These are phyloP conservation scores for Ceratobasidium sp. DNA, from an alignment of 1,284 basidiomycete species.

Conservation along the genomic window DNA sequence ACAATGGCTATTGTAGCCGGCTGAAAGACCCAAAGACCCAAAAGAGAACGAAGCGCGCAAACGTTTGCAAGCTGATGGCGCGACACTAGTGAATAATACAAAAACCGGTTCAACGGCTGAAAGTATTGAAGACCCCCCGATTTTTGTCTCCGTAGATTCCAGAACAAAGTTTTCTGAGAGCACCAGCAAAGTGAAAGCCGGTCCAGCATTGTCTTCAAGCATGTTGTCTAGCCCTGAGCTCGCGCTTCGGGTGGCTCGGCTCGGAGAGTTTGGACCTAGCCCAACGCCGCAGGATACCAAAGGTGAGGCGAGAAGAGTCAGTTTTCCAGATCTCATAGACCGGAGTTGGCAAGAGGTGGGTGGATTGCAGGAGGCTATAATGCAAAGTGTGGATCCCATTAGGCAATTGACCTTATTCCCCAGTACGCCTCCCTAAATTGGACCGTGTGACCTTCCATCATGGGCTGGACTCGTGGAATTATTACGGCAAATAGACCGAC, in stretches of 20 bases:
- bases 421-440: slow-evolving; percentile 19
- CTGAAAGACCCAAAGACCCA: background rate
- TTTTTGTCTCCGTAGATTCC: background rate
- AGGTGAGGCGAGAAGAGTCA: background rate
- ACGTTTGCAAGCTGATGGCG: no score
- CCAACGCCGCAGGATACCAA: slow-evolving; percentile 11
- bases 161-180: background rate
- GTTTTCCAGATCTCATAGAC: background rate
- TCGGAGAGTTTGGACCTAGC: background rate
- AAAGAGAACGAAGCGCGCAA: background rate
- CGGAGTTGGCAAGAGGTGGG: slow-evolving; percentile 16
- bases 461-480: background rate
- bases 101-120: no score
- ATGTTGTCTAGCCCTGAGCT: background rate
- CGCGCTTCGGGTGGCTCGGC: background rate
- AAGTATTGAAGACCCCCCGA: no score
- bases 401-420: slow-evolving; percentile 24
- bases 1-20: background rate
- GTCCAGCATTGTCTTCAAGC: background rate
- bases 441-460: slow-evolving; percentile 13
- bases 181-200: background rate
- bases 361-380: background rate
- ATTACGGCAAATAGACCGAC: background rate
- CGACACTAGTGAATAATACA: no score
- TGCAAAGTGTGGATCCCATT: background rate